phyloP scores from a whole-genome alignment of 1,284 basidiomycete genomes.

The Coniophora puteana region DNA sequence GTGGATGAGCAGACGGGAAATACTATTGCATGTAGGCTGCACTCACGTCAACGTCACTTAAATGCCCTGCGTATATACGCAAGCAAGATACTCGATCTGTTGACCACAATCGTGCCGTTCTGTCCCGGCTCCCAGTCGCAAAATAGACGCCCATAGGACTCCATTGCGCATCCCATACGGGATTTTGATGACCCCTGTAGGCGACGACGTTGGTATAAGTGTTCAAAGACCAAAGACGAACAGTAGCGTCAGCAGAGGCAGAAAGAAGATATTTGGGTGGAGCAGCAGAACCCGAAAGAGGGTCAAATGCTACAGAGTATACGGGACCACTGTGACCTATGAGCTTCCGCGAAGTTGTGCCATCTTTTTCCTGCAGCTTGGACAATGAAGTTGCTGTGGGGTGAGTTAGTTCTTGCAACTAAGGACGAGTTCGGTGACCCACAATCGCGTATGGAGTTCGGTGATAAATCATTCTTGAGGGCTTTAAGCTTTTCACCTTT shows the following conservation, averaged over 20 bases:
- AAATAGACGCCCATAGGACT: slow-evolving; percentile 98
- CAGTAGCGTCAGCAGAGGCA: slow-evolving; percentile 89
- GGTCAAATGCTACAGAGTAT: slow-evolving; percentile 93
- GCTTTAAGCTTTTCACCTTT: slow-evolving; percentile 89
- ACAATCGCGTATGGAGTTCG: slow-evolving; percentile 70
- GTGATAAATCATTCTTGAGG: slow-evolving; percentile 71
- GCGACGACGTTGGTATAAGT: slow-evolving; percentile 92
- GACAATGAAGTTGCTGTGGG: slow-evolving; percentile 53
- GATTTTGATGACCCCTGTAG: slow-evolving; percentile 95
- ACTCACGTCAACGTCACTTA: slow-evolving; percentile 96
- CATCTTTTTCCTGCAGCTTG: slow-evolving; percentile 75
- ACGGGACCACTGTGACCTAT: slow-evolving; percentile 97
- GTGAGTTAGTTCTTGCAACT: background rate
- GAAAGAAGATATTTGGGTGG: slow-evolving; percentile 89
- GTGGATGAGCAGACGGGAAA: slow-evolving; percentile 7
- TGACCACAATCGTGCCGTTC: slow-evolving; percentile 95
- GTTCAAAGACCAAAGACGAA: slow-evolving; percentile 94
- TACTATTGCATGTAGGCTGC: background rate
- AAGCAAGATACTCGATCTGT: slow-evolving; percentile 88
- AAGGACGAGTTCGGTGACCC: slow-evolving; percentile 19
- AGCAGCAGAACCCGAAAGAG: slow-evolving; percentile 80
- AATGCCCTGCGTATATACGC: slow-evolving; percentile 93
- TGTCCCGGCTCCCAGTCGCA: slow-evolving; percentile 90
- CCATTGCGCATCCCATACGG: slow-evolving; percentile 99
- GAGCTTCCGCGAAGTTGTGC: slow-evolving; percentile 83